Base-by-base conservation (phyloP, 352 stramenopile genomes). In the Phytophthora pini region DNA sequence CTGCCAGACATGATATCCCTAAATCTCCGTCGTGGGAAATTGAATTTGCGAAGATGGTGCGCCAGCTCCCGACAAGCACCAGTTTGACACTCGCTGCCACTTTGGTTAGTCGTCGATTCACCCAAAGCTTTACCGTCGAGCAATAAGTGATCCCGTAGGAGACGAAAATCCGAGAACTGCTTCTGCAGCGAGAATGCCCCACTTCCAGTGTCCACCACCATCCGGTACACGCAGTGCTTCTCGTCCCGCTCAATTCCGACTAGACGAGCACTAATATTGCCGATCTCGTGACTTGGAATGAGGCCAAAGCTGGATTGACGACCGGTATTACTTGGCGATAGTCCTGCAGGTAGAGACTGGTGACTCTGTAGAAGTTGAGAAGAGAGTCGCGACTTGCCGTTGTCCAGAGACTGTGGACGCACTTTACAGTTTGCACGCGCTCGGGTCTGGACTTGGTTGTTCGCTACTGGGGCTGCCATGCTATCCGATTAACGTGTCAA, bases 91-190 rank as follows among this genome's bases (percentile, higher is more conserved):
- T 36, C 9, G 31, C 31, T 36, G 31, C 31, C 11, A 12, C 0
- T 36, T 36, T 36, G 31, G 12, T 36, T 36, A 12, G 8, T 12
- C 0, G 31, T 10, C 8, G 31, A 36, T 12, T 13, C 31, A 12
- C 31, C 31, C 11, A 36, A 3, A 36, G 31, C 9, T 12, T 52
- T 58, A 3, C 48, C 27, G 17, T 56, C 41, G 34, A 70, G 32
- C 31, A 89, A 51, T 20, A 92, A 55, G 41, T 77, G 43, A 22
- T 64, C 57, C 22, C 84, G 81, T 5, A 92, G 78, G 10, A 72
- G 69, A 38, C 80, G 80, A 62, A 90, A 87, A 43, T 92, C 73
- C 15, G 82, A 90, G 78, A 68, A 92, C 29, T 82, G 77, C 67
- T 86, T 87, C 51, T 80, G 59, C 15, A 92, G 29, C 11, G 88